Percentiles rank a stretch among this genome's conserved stretches.
These are phyloP conservation scores for Aureobasidium sp. DNA, from an alignment of 2,329 filamentous ascomycete genomes.

Conservation along the genomic window DNA sequence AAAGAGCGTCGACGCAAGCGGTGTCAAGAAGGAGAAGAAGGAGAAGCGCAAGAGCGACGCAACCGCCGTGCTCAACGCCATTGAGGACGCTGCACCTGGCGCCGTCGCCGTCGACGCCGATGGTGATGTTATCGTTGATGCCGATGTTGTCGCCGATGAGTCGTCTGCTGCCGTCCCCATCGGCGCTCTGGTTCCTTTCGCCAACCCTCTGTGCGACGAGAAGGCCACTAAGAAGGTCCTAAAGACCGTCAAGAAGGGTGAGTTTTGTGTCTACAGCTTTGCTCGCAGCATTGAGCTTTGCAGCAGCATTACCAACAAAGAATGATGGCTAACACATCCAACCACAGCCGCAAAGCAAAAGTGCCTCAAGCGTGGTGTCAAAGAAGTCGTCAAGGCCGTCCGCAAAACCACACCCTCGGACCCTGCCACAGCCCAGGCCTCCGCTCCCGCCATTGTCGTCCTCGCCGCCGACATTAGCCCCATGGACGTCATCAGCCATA, in stretches of 20 bases:
- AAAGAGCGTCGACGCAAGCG: slow-evolving; percentile 21
- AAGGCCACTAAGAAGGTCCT: slow-evolving; percentile 63
- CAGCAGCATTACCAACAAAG: neutral
- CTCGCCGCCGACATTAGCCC: slow-evolving; percentile 97
- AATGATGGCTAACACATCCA: neutral
- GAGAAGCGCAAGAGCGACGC: slow-evolving; percentile 52
- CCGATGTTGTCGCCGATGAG: slow-evolving; percentile 24
- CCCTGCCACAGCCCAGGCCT: slow-evolving; percentile 45
- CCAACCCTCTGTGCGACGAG: slow-evolving; percentile 69
- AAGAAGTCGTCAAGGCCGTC: slow-evolving; percentile 97
- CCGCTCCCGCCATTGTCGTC: slow-evolving; percentile 60
- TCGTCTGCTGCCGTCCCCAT: slow-evolving; percentile 27
- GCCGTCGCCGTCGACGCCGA: slow-evolving; percentile 35
- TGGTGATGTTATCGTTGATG: slow-evolving; percentile 26
- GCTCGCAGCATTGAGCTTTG: neutral
- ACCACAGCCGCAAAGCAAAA: slow-evolving; percentile 80
- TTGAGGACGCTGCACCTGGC: slow-evolving; percentile 45
- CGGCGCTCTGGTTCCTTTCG: slow-evolving; percentile 69
- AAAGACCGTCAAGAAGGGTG: slow-evolving; percentile 56
- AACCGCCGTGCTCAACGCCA: slow-evolving; percentile 56
- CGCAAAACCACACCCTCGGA: slow-evolving; percentile 77
- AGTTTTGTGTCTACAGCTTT: slow-evolving; percentile 15
- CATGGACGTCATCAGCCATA: slow-evolving; percentile 97
- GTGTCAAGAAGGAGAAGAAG: slow-evolving; percentile 46
- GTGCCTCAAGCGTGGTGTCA: slow-evolving; percentile 93